phyloP scores from a whole-genome alignment of 2,329 filamentous ascomycete genomes.

The Xylaria sp. region DNA sequence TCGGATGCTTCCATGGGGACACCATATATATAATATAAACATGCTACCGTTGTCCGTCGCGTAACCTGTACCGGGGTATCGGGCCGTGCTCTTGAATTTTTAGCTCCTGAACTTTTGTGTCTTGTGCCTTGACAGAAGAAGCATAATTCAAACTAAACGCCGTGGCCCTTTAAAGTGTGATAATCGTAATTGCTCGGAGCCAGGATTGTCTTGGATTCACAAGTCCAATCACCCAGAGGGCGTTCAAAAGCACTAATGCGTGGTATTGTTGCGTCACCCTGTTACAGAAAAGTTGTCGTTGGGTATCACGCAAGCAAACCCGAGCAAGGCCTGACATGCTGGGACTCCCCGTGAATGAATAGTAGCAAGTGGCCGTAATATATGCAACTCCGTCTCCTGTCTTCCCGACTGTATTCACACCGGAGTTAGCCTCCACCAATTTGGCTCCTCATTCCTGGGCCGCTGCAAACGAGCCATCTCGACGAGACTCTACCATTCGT shows the following conservation, averaged over 20 bases:
- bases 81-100: background rate
- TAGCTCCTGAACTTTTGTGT: background rate
- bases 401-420: constrained; percentile 3
- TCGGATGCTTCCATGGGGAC: background rate
- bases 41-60: background rate
- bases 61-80: background rate
- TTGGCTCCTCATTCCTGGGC: constrained; percentile 18
- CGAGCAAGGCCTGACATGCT: background rate
- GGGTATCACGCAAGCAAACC: too few relatives aligned
- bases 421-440: constrained; percentile 25
- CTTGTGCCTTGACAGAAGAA: background rate
- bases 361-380: background rate
- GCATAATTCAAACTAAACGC: background rate
- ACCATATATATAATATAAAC: background rate
- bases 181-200: background rate
- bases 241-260: background rate
- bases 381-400: background rate
- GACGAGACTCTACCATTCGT: constrained; percentile 66
- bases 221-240: too few relatives aligned
- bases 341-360: background rate
- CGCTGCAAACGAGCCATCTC: constrained; percentile 30
- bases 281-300: background rate
- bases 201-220: too few relatives aligned
- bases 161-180: background rate
- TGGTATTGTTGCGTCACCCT: background rate